A percentile compares a stretch with the other conserved stretches of the same genome.
Conservation (phyloP, 2,329 filamentous ascomycete genomes). For the Ascomycota sp. region DNA sequence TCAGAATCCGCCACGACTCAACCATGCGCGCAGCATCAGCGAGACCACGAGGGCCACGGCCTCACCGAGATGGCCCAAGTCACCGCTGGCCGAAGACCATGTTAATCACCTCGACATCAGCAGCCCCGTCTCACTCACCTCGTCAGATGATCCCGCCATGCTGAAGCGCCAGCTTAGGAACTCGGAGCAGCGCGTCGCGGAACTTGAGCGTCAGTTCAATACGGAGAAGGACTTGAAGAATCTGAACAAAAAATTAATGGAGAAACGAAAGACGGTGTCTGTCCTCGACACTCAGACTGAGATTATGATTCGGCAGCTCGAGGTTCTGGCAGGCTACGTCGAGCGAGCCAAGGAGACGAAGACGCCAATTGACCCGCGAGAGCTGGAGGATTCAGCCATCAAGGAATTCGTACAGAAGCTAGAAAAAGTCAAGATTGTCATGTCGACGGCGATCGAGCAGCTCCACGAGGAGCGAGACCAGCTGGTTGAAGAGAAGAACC, state of each 20-base stretch:
- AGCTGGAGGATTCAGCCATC: constrained; percentile 75
- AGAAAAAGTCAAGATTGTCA: constrained; percentile 37
- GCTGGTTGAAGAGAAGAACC: constrained; percentile 66
- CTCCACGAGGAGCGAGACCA: constrained; percentile 56
- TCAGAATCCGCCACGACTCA: constrained; percentile 18
- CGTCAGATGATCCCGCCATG: constrained; percentile 43
- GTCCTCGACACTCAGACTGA: constrained; percentile 87
- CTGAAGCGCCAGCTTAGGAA: constrained; percentile 59
- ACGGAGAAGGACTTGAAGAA: constrained; percentile 47
- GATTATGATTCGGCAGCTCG: constrained; percentile 82
- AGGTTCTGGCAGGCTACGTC: constrained; percentile 74
- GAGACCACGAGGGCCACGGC: constrained; percentile 43
- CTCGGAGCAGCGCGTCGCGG: constrained; percentile 67
- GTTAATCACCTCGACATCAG: constrained; percentile 38
- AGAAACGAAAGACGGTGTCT: constrained; percentile 91
- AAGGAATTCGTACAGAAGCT: constrained; percentile 72
- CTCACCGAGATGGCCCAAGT: constrained; percentile 52
- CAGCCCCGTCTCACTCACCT: constrained; percentile 47
- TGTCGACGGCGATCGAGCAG: constrained; percentile 36
- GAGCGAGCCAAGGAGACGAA: constrained; percentile 69
- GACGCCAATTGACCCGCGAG: constrained; percentile 57
- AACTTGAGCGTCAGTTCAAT: constrained; percentile 62
- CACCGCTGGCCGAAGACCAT: constrained; percentile 37
- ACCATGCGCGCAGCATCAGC: constrained; percentile 42
- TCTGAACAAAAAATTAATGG: constrained; percentile 69